These are phyloP conservation scores for Nemania diffusa DNA, from an alignment of 2,329 filamentous ascomycete species.

Conservation along the genomic window DNA sequence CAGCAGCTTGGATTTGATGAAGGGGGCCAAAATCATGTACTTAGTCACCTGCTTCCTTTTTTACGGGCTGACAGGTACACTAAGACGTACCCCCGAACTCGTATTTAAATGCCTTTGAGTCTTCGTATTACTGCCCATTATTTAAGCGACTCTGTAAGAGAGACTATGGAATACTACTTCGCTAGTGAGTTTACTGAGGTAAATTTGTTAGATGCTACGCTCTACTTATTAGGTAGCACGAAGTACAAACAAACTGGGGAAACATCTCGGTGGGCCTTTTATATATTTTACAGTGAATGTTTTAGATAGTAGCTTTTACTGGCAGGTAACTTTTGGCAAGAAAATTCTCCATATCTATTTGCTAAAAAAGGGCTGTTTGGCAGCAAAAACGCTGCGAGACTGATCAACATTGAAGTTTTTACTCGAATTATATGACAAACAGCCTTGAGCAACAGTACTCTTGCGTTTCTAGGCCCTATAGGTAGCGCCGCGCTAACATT, in stretches of 20 bases:
- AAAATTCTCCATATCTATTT: too few species aligned
- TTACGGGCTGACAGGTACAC: slow-evolving; percentile 19
- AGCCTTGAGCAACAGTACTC: too few species aligned
- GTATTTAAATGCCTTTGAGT: slow-evolving; percentile 6
- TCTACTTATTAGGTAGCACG: background rate
- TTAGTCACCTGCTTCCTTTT: slow-evolving; percentile 8
- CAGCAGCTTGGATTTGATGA: slow-evolving; percentile 23
- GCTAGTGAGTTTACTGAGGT: background rate
- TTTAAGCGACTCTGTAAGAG: background rate
- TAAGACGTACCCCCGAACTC: slow-evolving; percentile 10
- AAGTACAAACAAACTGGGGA: background rate
- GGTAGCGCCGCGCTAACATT: too few species aligned
- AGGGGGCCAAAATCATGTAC: slow-evolving; percentile 8
- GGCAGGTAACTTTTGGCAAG: too few species aligned
- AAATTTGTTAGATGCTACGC: background rate
- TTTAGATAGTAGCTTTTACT: too few species aligned
- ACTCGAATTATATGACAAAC: too few species aligned
- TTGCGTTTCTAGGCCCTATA: too few species aligned
- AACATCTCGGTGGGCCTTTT: too few species aligned
- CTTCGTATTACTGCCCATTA: background rate
- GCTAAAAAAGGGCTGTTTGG: too few species aligned
- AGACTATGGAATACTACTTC: background rate
- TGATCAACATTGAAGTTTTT: too few species aligned
- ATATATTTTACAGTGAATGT: too few species aligned
- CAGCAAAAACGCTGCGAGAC: too few species aligned